phyloP scores from a whole-genome alignment of 805 yeast species.

The Barnettozyma botsteinii region DNA sequence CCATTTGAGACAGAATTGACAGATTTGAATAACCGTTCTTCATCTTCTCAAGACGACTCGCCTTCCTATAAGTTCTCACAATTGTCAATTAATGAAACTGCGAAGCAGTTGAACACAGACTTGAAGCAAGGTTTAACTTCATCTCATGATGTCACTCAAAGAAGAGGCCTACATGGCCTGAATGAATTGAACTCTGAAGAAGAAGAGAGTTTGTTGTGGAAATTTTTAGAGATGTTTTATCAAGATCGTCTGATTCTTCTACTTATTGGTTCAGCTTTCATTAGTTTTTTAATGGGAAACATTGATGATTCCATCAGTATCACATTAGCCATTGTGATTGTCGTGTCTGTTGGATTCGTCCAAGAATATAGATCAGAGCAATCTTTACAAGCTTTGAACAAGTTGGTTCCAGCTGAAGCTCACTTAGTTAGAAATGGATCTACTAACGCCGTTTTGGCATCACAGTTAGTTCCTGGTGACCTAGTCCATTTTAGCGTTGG shows the following conservation, averaged over 20 bases:
- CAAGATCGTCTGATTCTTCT: conserved; percentile 88
- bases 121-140: conserved; percentile 53
- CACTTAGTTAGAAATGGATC: conserved; percentile 80
- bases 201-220: conserved; percentile 61
- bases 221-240: conserved; percentile 74
- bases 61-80: conserved; percentile 65
- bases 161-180: conserved; percentile 71
- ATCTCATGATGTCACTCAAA: conserved; percentile 60
- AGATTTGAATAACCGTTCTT: conserved; percentile 13
- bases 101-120: conserved; percentile 57
- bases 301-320: conserved; percentile 93
- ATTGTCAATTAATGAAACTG: conserved; percentile 60
- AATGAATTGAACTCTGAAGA: conserved; percentile 78
- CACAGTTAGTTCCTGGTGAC: conserved; percentile 92
- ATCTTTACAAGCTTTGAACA: conserved; percentile 86
- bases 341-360: conserved; percentile 93
- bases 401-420: conserved; percentile 94
- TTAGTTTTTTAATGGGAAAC: conserved; percentile 92
- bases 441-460: conserved; percentile 77
- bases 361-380: conserved; percentile 96
- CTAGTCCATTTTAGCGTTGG: conserved; percentile 85
- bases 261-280: conserved; percentile 81
- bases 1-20: conserved; percentile 28
- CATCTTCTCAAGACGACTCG: conserved; percentile 33
- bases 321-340: conserved; percentile 85